These are phyloP conservation scores for Colletotrichum siamense DNA, from an alignment of 2,329 filamentous ascomycete genomes.

Conservation along the genomic window DNA sequence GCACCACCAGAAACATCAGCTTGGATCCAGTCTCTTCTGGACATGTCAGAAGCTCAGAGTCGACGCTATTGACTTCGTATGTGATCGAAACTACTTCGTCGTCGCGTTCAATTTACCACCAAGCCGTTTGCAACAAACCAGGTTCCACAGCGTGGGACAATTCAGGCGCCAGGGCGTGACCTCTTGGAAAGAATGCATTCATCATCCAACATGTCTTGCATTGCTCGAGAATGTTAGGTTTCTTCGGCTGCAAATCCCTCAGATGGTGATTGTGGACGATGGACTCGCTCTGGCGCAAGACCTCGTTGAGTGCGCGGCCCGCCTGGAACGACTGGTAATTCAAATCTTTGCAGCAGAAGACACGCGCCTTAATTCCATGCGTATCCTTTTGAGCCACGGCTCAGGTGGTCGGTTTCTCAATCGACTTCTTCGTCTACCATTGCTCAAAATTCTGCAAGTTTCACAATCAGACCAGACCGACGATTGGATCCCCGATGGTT, in stretches of 20 bases:
- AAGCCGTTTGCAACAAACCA: fast-evolving
- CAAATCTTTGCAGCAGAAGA: fast-evolving
- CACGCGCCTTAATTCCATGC: fast-evolving
- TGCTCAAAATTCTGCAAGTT: neutral
- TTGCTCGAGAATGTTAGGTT: neutral
- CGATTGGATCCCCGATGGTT: neutral
- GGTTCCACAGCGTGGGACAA: too few species aligned
- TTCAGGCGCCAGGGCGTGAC: too few species aligned
- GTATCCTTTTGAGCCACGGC: fast-evolving
- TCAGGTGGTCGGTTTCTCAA: neutral
- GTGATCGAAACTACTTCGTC: neutral
- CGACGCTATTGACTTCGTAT: neutral
- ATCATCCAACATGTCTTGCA: fast-evolving
- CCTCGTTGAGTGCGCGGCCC: fast-evolving
- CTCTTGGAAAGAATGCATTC: too few species aligned
- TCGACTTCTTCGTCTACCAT: neutral
- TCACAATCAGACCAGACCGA: neutral
- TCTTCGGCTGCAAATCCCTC: neutral
- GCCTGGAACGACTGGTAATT: neutral
- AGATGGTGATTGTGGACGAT: neutral
- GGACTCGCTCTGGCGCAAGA: fast-evolving
- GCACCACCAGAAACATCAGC: neutral
- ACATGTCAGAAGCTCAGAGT: neutral
- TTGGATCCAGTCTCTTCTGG: neutral
- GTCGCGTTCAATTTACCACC: fast-evolving